A percentile compares a stretch with the other conserved stretches of the same genome.
phyloP scores from a whole-genome alignment of 2,329 filamentous ascomycete species.

The Trichophaea hybrida region DNA sequence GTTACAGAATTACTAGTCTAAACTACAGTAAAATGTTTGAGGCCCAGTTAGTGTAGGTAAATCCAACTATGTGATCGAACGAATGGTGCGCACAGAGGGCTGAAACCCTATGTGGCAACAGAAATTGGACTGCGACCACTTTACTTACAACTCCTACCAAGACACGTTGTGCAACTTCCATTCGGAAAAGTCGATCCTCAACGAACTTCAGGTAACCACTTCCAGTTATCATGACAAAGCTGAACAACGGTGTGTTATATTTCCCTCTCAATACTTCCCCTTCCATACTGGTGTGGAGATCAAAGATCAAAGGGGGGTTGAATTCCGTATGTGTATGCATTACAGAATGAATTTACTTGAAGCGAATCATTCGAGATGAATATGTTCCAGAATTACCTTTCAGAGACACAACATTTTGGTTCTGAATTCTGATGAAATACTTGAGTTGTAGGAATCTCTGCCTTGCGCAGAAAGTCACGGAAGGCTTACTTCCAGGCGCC shows the following conservation, averaged over 20 bases:
- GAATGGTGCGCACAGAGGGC: too few species aligned
- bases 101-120: too few species aligned
- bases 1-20: too few species aligned
- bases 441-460: constrained; percentile 44
- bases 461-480: constrained; percentile 95
- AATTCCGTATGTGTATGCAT: background rate
- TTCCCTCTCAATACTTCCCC: constrained; percentile 22
- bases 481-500: constrained; percentile 96
- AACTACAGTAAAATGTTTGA: too few species aligned
- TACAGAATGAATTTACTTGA: background rate
- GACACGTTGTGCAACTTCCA: too few species aligned
- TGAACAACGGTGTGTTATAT: constrained; percentile 43
- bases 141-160: too few species aligned
- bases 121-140: too few species aligned
- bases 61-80: too few species aligned
- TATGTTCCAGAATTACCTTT: background rate
- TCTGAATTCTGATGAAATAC: constrained; percentile 8
- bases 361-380: background rate
- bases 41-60: too few species aligned
- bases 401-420: background rate
- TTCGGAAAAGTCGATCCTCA: too few species aligned
- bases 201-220: too few species aligned
- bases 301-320: background rate
- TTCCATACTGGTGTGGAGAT: constrained; percentile 1
- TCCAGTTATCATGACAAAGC: constrained; percentile 46